These are phyloP conservation scores for Cucumis melo DNA, from an alignment of 306 rosid genomes.

Conservation along the genomic window DNA sequence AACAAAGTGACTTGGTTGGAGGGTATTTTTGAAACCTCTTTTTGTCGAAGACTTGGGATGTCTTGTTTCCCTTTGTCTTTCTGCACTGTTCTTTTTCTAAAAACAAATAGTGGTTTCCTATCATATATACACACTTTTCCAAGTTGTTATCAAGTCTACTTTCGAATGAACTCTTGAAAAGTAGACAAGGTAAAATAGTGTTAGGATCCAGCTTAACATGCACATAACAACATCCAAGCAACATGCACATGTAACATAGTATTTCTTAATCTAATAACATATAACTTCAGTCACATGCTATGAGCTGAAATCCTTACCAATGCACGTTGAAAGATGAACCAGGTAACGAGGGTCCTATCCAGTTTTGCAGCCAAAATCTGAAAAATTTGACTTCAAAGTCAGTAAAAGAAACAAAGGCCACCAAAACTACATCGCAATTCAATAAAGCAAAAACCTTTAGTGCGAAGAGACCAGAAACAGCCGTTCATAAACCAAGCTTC, in stretches of 20 bases:
- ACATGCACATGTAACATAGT: background rate
- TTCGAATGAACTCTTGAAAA: background rate
- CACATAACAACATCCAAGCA: background rate
- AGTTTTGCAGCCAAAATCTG: slow-evolving; percentile 99
- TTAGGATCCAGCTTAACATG: background rate
- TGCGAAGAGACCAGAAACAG: background rate
- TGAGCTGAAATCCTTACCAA: slow-evolving; percentile 37
- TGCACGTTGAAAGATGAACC: slow-evolving; percentile 79
- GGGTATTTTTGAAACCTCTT: background rate
- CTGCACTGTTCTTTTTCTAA: background rate
- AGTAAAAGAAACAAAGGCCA: slow-evolving; percentile 10
- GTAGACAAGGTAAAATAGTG: background rate
- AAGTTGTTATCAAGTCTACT: background rate
- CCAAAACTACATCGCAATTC: background rate
- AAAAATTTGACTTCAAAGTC: slow-evolving; percentile 11
- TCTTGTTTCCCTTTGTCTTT: background rate
- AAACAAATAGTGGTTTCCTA: background rate
- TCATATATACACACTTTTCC: background rate
- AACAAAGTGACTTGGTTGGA: background rate
- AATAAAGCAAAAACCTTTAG: background rate
- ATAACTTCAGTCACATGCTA: slow-evolving; percentile 10
- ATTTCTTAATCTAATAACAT: background rate
- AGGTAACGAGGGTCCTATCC: slow-evolving; percentile 88
- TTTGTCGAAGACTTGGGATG: background rate
- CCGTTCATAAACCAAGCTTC: too few species aligned